Conservation (phyloP, 1,284 basidiomycete genomes). For the Boletus semigastroideus region DNA sequence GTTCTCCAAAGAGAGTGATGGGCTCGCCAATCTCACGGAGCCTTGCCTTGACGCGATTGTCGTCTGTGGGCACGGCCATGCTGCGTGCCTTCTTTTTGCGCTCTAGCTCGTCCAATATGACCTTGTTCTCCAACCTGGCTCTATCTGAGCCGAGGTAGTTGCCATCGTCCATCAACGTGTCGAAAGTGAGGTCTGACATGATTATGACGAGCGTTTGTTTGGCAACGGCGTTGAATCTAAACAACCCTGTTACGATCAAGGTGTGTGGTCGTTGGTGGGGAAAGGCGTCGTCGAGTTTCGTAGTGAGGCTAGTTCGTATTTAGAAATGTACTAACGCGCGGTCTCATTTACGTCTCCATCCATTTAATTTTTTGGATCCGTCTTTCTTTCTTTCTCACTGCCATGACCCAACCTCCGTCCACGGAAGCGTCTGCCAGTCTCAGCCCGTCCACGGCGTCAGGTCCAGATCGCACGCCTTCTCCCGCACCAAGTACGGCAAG, state of each 20-base stretch:
- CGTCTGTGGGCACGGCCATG: slow-evolving; percentile 96
- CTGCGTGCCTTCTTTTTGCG: slow-evolving; percentile 92
- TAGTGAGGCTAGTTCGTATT: not conserved
- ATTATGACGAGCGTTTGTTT: slow-evolving; percentile 32
- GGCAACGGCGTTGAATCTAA: slow-evolving; percentile 35
- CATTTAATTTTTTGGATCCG: slow-evolving; percentile 14
- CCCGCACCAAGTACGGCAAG: slow-evolving; percentile 32
- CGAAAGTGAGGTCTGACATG: slow-evolving; percentile 73
- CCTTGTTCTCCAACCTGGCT: slow-evolving; percentile 74
- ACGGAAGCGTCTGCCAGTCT: slow-evolving; percentile 26
- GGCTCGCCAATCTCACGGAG: slow-evolving; percentile 94
- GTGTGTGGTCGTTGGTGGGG: not conserved
- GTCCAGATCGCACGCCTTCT: slow-evolving; percentile 30
- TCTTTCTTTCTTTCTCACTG: slow-evolving; percentile 9
- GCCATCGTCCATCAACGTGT: slow-evolving; percentile 73
- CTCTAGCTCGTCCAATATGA: slow-evolving; percentile 89
- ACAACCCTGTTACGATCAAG: slow-evolving; percentile 21
- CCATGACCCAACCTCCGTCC: slow-evolving; percentile 33
- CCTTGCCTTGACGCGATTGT: slow-evolving; percentile 85
- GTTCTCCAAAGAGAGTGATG: slow-evolving; percentile 96
- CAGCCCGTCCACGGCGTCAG: slow-evolving; percentile 14
- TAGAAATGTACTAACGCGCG: not conserved
- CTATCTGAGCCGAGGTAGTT: slow-evolving; percentile 71
- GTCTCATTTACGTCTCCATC: not conserved
- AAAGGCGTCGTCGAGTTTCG: not conserved